These are phyloP conservation scores for Leccinum solheimii DNA, from an alignment of 1,284 basidiomycete species.

Conservation along the genomic window DNA sequence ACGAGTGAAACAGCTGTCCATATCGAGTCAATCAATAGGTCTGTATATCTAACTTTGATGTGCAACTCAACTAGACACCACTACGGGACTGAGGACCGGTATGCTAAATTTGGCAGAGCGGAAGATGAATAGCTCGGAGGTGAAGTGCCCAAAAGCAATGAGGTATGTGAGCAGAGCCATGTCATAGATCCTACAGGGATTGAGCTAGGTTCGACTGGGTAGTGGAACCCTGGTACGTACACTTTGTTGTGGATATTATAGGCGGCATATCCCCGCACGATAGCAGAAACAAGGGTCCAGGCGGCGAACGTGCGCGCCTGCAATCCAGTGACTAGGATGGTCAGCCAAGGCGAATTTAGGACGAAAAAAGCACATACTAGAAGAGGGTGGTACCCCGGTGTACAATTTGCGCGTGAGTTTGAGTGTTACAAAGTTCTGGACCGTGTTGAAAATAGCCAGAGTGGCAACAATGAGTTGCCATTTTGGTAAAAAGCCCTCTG, in stretches of 20 bases:
- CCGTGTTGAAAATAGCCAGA: slow-evolving; percentile 79
- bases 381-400: slow-evolving; percentile 53
- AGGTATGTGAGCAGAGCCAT: slow-evolving; percentile 86
- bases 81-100: slow-evolving; percentile 74
- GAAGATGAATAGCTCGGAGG: slow-evolving; percentile 83
- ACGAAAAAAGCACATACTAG: slow-evolving; percentile 32
- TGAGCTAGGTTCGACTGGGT: slow-evolving; percentile 9
- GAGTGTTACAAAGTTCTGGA: slow-evolving; percentile 80
- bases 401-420: slow-evolving; percentile 81
- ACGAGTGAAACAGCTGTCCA: slow-evolving; percentile 62
- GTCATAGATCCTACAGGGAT: slow-evolving; percentile 77
- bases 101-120: slow-evolving; percentile 68
- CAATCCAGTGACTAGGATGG: slow-evolving; percentile 69
- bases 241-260: slow-evolving; percentile 81
- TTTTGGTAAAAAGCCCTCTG: slow-evolving; percentile 72
- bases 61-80: slow-evolving; percentile 79
- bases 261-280: slow-evolving; percentile 81
- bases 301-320: slow-evolving; percentile 86
- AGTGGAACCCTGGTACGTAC: slow-evolving; percentile 46
- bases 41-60: not conserved
- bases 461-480: slow-evolving; percentile 83
- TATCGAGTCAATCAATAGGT: slow-evolving; percentile 6
- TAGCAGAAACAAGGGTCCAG: slow-evolving; percentile 85
- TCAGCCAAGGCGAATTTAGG: not conserved
- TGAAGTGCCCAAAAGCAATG: slow-evolving; percentile 89